Conservation (phyloP, 176 grass and related monocot genomes). For the Avena insularis region DNA sequence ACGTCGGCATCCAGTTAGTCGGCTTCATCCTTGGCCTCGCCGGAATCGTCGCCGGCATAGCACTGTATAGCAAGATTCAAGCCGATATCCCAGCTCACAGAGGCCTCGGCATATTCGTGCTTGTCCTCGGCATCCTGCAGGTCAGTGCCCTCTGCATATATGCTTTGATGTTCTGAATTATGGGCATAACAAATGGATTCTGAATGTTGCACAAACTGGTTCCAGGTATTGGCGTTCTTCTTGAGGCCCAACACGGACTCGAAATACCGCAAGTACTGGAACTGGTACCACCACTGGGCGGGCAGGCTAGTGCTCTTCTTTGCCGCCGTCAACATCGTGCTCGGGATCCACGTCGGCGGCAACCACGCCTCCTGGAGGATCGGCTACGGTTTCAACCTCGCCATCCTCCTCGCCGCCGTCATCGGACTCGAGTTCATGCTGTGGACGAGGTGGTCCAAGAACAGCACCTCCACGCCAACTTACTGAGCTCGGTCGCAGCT, state of each 20-base stretch:
- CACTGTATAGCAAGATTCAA: conserved; percentile 81
- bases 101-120: conserved; percentile 89
- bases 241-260: conserved; percentile 67
- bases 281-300: conserved; percentile 91
- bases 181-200: background rate
- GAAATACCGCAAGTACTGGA: conserved; percentile 86
- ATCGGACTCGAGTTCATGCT: conserved; percentile 74
- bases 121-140: conserved; percentile 86
- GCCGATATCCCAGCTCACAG: conserved; percentile 78
- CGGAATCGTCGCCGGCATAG: conserved; percentile 76
- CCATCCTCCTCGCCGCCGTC: conserved; percentile 64
- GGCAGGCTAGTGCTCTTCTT: conserved; percentile 84
- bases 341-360: conserved; percentile 77
- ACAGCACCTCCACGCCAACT: conserved; percentile 50
- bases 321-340: conserved; percentile 81
- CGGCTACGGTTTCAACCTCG: conserved; percentile 84
- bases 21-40: conserved; percentile 87
- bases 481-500: conserved; percentile 39
- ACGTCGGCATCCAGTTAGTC: conserved; percentile 69
- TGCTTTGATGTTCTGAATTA: background rate
- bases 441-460: conserved; percentile 81
- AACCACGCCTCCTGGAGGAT: conserved; percentile 82
- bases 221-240: conserved; percentile 76
- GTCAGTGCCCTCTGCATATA: conserved; percentile 29
- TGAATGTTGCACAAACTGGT: background rate